Percentiles rank a stretch among this genome's conserved stretches.
Evolutionary conservation across 75 land plant genomes (phyloP).

Genomic region (Gnetum montanum): DNA sequence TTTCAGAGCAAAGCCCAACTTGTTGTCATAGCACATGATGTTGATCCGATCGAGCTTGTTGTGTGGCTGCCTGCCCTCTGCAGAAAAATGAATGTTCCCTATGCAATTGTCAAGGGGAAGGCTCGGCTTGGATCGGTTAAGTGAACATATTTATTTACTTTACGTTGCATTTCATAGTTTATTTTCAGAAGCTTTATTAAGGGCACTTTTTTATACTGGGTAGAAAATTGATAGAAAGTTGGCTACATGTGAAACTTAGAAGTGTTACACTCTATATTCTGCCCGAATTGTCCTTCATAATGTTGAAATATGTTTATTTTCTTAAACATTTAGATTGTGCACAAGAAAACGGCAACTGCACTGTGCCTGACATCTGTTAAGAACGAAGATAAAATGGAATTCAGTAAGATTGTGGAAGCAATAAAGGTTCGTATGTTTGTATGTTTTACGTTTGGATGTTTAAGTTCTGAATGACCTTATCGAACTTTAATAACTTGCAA

Average conservation of each 20-base stretch:
- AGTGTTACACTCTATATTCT: no score
- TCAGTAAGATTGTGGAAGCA: conserved; percentile 56
- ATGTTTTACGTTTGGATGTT: conserved; percentile 16
- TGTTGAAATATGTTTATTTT: no score
- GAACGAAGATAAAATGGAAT: conserved; percentile 45
- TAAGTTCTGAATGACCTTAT: not conserved
- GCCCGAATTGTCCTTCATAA: no score
- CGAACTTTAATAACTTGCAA: not conserved
- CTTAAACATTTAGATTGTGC: conserved; percentile 62
- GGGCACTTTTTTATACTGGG: no score
- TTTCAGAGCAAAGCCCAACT: conserved; percentile 61
- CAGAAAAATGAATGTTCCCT: conserved; percentile 64
- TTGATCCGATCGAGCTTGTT: conserved; percentile 68
- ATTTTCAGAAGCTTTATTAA: not conserved
- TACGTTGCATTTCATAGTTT: not conserved
- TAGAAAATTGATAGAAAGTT: no score
- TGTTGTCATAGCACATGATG: conserved; percentile 72
- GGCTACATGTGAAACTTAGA: no score
- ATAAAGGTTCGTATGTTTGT: conserved; percentile 52
- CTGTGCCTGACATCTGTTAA: conserved; percentile 51
- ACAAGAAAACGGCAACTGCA: conserved; percentile 44
- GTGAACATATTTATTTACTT: not conserved
- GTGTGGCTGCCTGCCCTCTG: conserved; percentile 71
- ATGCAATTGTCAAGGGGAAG: conserved; percentile 65
- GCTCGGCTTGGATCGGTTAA: conserved; percentile 54